Percentiles rank a stretch among this genome's conserved stretches.
Evolutionary conservation across 805 yeast species (phyloP).

Genomic region (Candida incommunis): DNA sequence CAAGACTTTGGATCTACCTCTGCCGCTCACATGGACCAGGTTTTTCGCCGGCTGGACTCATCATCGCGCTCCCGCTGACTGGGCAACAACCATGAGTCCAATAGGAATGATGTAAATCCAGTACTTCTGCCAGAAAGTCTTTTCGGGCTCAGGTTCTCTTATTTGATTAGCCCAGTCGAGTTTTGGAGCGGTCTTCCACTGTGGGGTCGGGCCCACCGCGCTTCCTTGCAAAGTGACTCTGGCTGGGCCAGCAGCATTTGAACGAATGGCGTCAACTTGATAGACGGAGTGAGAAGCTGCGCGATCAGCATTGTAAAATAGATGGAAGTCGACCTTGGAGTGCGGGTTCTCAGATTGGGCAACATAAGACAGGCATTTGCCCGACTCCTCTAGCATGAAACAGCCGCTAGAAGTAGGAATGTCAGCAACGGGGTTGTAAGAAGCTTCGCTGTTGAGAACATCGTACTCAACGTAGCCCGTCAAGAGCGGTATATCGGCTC

Average conservation of each 20-base stretch:
- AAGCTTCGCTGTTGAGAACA: neutral
- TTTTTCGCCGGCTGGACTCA: too few species aligned
- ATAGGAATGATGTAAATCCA: conserved; percentile 17
- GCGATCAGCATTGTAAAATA: neutral
- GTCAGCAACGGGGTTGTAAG: neutral
- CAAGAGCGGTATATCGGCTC: neutral
- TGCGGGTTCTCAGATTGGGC: neutral
- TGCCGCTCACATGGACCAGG: too few species aligned
- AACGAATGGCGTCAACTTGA: neutral
- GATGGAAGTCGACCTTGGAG: neutral
- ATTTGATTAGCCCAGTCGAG: conserved; percentile 5
- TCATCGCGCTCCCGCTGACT: neutral
- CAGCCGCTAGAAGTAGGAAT: neutral
- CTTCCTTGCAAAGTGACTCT: neutral
- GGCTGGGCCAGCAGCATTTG: neutral
- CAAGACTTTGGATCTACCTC: too few species aligned
- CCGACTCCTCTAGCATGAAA: neutral
- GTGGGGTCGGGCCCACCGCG: neutral
- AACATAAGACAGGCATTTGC: neutral
- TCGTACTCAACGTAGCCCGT: conserved; percentile 1
- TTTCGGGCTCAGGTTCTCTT: conserved; percentile 11
- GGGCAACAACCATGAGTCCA: conserved; percentile 6
- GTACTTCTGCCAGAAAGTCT: conserved; percentile 17
- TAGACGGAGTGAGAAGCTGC: neutral
- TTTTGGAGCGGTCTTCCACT: neutral